Evolutionary conservation across 1,284 basidiomycete genomes (phyloP).

Genomic region (Abortiporus biennis): DNA sequence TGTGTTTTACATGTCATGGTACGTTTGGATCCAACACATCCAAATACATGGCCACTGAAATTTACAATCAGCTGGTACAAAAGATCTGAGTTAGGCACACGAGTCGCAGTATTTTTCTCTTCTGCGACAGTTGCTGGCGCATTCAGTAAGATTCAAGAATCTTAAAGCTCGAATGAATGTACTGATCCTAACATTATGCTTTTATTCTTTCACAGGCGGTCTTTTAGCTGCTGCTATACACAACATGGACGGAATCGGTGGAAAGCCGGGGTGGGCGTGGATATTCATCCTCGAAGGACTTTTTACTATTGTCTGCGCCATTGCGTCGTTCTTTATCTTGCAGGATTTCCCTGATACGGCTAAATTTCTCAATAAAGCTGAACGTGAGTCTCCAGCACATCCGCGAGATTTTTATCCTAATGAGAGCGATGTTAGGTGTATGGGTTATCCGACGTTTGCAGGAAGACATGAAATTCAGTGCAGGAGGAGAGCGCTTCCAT

Average conservation of each 20-base stretch:
- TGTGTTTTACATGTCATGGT: conserved; percentile 33
- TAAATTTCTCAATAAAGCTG: conserved; percentile 44
- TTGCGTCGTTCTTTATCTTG: conserved; percentile 48
- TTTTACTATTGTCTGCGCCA: conserved; percentile 50
- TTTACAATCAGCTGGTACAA: conserved; percentile 32
- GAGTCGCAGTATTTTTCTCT: conserved; percentile 61
- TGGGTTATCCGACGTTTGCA: conserved; percentile 43
- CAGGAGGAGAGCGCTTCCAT: conserved; percentile 43
- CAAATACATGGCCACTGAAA: neutral
- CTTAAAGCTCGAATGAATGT: neutral
- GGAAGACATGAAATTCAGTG: conserved; percentile 40
- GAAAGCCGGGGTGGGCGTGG: conserved; percentile 56
- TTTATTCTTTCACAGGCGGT: conserved; percentile 35
- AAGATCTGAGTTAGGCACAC: conserved; percentile 53
- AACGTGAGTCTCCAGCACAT: conserved; percentile 27
- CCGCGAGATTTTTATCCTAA: neutral
- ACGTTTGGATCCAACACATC: conserved; percentile 5
- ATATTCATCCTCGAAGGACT: conserved; percentile 78
- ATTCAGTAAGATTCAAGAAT: conserved; percentile 40
- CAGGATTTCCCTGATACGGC: conserved; percentile 57
- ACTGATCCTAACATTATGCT: neutral
- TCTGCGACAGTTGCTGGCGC: conserved; percentile 66
- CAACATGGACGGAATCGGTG: conserved; percentile 64
- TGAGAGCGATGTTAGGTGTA: conserved; percentile 23
- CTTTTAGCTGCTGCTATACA: conserved; percentile 59